Evolutionary conservation across 2,329 filamentous ascomycete species (phyloP), one percentile per base, ranked within the genome.

Genomic region (Daldinia eschscholtzii): DNA sequence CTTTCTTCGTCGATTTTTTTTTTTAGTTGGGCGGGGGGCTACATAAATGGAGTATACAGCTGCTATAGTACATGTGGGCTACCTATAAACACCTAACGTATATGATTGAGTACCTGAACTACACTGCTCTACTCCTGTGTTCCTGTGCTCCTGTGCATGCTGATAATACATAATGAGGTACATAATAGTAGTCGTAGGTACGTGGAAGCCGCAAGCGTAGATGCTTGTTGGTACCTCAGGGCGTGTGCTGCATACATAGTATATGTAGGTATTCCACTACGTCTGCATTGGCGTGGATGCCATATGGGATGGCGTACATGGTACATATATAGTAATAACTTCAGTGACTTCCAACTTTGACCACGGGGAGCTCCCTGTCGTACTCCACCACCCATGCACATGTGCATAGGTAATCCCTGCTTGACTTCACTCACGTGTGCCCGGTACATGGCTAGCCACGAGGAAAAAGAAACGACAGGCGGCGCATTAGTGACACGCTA

Each of bases 311-410:
- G 67, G 57, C 39, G 70, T 41, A 52, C 26, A 52, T 52, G 12
- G 28, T 52, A 52, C 46, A 52, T 50, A 28, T 7, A 35, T 35
- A 18, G 7, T 52, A 18, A 15, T 52, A 18, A 74, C 65, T 55
- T 68, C 28, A 73, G 72, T 72, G 12, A 52, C 46, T 52, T 52
- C 26, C 46, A 18, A 52, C 26, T 52, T 68, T 67, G 70, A 58
- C 74, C 71, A 73, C 70, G 70, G 67, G 73, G 73, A 72, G 72
- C 70, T 70, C 74, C 59, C 58, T 70, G 71, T 65, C 67, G 18
- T 62, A 57, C 62, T 73, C 75, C 71, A 73, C 75, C 63, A 60
- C 39, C 70, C 64, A 70, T 72, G 69, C 74, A 73, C 76, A 74
- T 73, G 62, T 70, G 63, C 65, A 70, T 70, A 64, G 46, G 52